Evolutionary conservation across 2,329 filamentous ascomycete genomes (phyloP).

Genomic region (Aspergillus fumigatiaffinis): DNA sequence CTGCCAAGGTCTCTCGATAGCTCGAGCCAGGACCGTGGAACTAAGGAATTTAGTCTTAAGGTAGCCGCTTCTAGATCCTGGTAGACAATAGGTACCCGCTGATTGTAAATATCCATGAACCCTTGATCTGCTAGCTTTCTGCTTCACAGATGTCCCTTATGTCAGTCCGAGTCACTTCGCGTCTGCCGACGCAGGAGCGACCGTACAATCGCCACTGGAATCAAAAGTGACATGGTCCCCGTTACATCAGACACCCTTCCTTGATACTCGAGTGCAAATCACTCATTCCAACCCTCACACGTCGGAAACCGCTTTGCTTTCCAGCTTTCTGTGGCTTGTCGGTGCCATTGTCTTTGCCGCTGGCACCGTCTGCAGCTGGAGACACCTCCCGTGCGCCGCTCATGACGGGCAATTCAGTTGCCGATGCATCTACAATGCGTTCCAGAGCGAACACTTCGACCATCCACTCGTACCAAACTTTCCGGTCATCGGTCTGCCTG

Average conservation of each 20-base stretch:
- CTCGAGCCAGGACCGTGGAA: not conserved
- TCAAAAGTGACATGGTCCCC: not conserved
- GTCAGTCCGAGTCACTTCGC: not conserved
- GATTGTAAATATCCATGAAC: no score
- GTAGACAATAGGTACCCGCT: not conserved
- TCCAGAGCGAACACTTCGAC: constrained; percentile 69
- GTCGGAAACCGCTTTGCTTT: constrained; percentile 16
- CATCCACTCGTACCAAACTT: constrained; percentile 98
- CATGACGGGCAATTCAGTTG: constrained; percentile 22
- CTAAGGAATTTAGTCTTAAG: not conserved
- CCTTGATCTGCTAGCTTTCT: not conserved
- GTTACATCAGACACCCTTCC: constrained; percentile 48
- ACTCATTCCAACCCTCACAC: constrained; percentile 41
- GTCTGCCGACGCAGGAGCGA: not conserved
- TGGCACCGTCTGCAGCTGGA: constrained; percentile 20
- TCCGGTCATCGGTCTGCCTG: constrained; percentile 89
- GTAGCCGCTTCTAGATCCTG: not conserved
- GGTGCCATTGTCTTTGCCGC: constrained; percentile 14
- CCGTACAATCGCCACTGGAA: not conserved
- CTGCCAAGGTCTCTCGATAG: not conserved
- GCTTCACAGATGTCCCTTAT: not conserved
- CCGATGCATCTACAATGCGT: constrained; percentile 13
- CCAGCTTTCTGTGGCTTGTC: constrained; percentile 10
- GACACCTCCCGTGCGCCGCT: constrained; percentile 27
- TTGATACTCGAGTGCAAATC: constrained; percentile 48